Evolutionary conservation across 208 protist genomes (phyloP), one percentile per base, ranked within the genome.

Genomic region (Leishmania gerbilli): DNA sequence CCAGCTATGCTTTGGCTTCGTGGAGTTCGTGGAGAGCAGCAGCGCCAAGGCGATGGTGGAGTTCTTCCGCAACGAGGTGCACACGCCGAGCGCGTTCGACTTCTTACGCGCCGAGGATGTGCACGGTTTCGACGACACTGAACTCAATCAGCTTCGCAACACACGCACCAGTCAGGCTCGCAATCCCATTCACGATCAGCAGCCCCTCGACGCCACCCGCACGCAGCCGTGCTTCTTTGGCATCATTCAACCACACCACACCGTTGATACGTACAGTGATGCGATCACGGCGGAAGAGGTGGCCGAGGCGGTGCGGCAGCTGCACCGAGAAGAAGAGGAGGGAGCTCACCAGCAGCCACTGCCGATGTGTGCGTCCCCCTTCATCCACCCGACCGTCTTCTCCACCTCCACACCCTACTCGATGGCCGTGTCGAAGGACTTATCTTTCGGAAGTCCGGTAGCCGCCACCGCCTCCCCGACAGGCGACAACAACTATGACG

Each of bases 11-110:
- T 94, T 91, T 74, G 91, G 91, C 74, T 96, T 96, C 76, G 91
- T 96, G 0, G 93, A 96, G 83, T 96, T 94, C 74, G 87, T 78
- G 0, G 89, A 94, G 68, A 77, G 71, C 31, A 65, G 74, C 53
- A 88, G 90, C 34, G 90, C 93, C 40, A 88, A 88, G 71, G 89
- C 91, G 74, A 95, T 96, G 87, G 84, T 96, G 47, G 93, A 96
- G 77, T 95, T 92, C 83, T 96, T 96, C 84, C 91, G 93, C 65
- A 96, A 95, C 79, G 84, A 87, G 42, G 83, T 84, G 65, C 88
- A 90, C 77, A 90, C 58, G 0, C 55, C 77, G 5, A 77, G 81
- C 37, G 85, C 93, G 5, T 92, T 96, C 76, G 82, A 80, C 82
- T 94, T 94, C 78, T 84, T 96, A 24, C 87, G 81, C 27, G 60